Evolutionary conservation across 2,329 filamentous ascomycete species (phyloP).

Genomic region (Claviceps pazoutovae): DNA sequence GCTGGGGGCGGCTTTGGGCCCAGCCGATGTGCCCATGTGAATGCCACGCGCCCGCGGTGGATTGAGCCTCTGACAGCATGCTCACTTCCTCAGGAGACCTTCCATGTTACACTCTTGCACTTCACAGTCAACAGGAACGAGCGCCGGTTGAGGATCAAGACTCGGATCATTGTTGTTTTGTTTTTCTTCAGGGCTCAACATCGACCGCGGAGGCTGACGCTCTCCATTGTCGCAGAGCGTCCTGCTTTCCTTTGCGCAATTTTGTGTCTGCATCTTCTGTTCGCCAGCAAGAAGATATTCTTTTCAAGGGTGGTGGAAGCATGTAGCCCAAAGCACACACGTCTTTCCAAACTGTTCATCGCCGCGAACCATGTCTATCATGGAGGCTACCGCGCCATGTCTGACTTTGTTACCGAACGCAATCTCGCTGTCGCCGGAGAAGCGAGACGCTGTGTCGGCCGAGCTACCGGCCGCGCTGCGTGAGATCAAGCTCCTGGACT

Average conservation of each 20-base stretch:
- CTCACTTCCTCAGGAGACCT: background rate
- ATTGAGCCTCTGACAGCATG: background rate
- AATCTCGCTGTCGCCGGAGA: background rate
- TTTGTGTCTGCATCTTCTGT: background rate
- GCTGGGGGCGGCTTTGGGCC: background rate
- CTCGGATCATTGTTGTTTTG: background rate
- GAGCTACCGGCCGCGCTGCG: slow-evolving; percentile 9
- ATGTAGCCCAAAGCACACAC: background rate
- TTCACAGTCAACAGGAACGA: background rate
- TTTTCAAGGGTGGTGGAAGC: background rate
- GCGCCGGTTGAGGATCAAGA: background rate
- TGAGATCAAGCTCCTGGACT: slow-evolving; percentile 22
- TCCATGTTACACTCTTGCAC: background rate
- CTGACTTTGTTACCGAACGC: background rate
- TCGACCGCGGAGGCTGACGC: background rate
- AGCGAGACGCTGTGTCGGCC: background rate
- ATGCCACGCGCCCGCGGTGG: background rate
- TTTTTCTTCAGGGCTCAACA: background rate
- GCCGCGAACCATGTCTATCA: background rate
- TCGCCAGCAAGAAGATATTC: background rate
- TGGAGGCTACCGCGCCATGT: background rate
- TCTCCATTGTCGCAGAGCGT: background rate
- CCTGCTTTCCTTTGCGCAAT: background rate
- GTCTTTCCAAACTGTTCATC: background rate
- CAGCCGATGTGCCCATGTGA: background rate